These are phyloP conservation scores for Jimgerdemannia lactiflua DNA, from an alignment of 192 early-diverging fungal species.

Conservation along the genomic window DNA sequence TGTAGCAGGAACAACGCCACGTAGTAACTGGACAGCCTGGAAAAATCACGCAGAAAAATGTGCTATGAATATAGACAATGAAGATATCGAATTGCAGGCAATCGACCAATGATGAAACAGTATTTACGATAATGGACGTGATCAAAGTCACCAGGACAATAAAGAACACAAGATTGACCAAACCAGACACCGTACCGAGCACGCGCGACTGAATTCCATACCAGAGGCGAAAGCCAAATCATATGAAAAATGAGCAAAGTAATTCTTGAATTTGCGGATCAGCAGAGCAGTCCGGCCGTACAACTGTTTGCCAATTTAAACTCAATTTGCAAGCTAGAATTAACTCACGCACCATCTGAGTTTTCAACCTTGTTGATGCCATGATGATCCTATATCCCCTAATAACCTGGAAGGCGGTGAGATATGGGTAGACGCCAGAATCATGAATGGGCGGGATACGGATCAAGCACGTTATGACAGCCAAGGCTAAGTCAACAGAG, in stretches of 20 bases:
- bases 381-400: slow-evolving; percentile 50
- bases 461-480: slow-evolving; percentile 43
- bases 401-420: slow-evolving; percentile 51
- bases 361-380: slow-evolving; percentile 39
- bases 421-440: slow-evolving; percentile 38
- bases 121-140: slow-evolving; percentile 46
- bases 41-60: not conserved
- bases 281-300: too few relatives aligned
- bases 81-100: not conserved
- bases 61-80: not conserved
- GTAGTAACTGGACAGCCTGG: slow-evolving; percentile 40
- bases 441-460: slow-evolving; percentile 45
- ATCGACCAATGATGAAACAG: not conserved
- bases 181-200: slow-evolving; percentile 53
- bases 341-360: slow-evolving; percentile 38
- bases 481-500: slow-evolving; percentile 42
- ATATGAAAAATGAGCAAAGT: too few relatives aligned
- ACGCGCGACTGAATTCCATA: slow-evolving; percentile 36
- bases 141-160: slow-evolving; percentile 48
- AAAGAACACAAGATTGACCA: slow-evolving; percentile 57
- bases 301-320: too few relatives aligned
- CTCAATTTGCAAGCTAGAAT: not conserved
- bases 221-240: too few relatives aligned
- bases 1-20: slow-evolving; percentile 19
- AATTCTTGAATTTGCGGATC: too few relatives aligned